Conservation (phyloP, 2,329 filamentous ascomycete species). For the Diaporthe aspalathi region DNA sequence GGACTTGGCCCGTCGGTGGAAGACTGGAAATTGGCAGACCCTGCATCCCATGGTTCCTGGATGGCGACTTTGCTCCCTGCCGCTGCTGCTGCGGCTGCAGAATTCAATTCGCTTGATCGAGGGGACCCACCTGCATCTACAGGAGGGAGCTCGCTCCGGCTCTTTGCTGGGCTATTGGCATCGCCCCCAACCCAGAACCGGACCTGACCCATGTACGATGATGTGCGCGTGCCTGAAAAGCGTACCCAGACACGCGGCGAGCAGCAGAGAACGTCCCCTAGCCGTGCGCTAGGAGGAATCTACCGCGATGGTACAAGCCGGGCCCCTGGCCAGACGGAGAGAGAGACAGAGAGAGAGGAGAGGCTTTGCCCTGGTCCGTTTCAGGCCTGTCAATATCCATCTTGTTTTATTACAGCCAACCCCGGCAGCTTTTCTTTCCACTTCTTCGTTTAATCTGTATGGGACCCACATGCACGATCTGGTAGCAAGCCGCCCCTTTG, state of each 20-base stretch:
- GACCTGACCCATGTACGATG: constrained; percentile 24
- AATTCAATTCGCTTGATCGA: constrained; percentile 32
- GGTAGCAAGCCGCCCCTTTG: constrained; percentile 38
- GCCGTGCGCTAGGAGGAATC: constrained; percentile 26
- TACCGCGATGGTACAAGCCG: constrained; percentile 16
- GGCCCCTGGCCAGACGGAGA: constrained; percentile 6
- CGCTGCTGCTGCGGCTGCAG: too few relatives aligned
- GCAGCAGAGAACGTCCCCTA: constrained; percentile 9
- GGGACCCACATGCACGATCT: constrained; percentile 31
- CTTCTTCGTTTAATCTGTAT: constrained; percentile 31
- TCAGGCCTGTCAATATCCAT: constrained; percentile 38
- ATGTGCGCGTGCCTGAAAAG: constrained; percentile 28
- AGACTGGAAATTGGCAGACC: constrained; percentile 34
- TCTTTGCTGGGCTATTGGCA: constrained; percentile 18
- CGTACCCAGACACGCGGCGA: constrained; percentile 12
- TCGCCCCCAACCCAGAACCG: constrained; percentile 31
- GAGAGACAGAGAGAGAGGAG: background rate
- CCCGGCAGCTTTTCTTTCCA: constrained; percentile 30
- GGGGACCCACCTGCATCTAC: constrained; percentile 27
- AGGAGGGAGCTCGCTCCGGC: constrained; percentile 27
- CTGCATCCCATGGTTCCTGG: constrained; percentile 30
- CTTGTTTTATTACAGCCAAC: constrained; percentile 33
- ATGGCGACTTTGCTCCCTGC: constrained; percentile 31
- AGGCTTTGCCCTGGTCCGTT: constrained; percentile 20
- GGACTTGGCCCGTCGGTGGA: constrained; percentile 26